phyloP scores from a whole-genome alignment of 106 monocot species.

The Ottelia alismoides region DNA sequence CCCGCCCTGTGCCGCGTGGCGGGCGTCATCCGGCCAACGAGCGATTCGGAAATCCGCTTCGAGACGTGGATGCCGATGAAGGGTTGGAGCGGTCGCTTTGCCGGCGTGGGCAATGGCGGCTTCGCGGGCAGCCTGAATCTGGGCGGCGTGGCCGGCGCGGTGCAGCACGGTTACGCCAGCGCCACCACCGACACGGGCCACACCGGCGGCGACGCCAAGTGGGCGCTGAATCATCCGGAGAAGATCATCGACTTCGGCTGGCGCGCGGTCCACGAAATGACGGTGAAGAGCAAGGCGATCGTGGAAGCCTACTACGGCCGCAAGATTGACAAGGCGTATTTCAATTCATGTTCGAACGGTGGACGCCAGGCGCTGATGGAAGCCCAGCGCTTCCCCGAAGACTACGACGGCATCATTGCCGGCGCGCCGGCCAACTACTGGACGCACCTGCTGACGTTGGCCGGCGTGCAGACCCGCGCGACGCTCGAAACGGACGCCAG shows the following conservation, averaged over 20 bases:
- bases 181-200: background rate
- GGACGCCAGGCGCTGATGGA: background rate
- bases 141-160: too few relatives aligned
- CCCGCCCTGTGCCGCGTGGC: too few relatives aligned
- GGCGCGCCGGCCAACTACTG: background rate
- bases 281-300: background rate
- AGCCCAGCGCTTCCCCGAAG: background rate
- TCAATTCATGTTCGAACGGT: background rate
- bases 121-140: too few relatives aligned
- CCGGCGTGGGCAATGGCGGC: too few relatives aligned
- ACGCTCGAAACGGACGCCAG: too few relatives aligned
- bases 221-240: background rate
- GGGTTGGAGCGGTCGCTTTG: too few relatives aligned
- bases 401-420: background rate
- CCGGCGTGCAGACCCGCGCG: background rate
- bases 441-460: background rate
- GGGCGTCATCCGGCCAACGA: too few relatives aligned
- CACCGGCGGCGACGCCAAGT: background rate
- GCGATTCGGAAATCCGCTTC: too few relatives aligned
- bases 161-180: background rate
- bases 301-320: background rate
- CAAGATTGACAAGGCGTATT: background rate
- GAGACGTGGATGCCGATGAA: too few relatives aligned
- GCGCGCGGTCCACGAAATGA: background rate
- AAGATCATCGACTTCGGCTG: background rate